phyloP scores from a whole-genome alignment of 345 rosid species.

The Eucalyptus brandiana region DNA sequence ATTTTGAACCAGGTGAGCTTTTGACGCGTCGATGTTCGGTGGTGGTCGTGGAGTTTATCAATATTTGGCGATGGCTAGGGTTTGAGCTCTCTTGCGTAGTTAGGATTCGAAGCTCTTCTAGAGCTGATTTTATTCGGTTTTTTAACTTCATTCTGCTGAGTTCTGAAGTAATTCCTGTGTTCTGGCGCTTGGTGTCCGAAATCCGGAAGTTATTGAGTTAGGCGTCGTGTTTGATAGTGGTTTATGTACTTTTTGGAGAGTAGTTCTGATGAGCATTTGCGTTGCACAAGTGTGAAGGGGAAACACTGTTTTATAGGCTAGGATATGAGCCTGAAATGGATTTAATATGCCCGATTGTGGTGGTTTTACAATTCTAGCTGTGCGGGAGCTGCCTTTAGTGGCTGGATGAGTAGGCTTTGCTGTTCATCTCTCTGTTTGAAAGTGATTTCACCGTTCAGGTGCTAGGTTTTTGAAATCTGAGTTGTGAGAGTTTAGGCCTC shows the following conservation, averaged over 20 bases:
- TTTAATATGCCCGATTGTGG: neutral
- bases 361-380: neutral
- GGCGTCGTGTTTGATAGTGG: neutral
- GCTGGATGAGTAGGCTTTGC: neutral
- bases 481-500: neutral
- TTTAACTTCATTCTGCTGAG: neutral
- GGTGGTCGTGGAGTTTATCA: neutral
- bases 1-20: constrained; percentile 73
- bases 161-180: neutral
- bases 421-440: neutral
- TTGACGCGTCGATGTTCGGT: neutral
- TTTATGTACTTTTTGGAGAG: neutral
- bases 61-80: neutral
- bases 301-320: neutral
- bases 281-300: neutral
- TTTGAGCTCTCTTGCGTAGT: neutral
- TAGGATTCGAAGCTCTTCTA: neutral
- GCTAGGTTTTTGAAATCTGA: neutral
- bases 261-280: neutral
- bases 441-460: neutral
- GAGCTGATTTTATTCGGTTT: neutral
- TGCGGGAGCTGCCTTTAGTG: neutral
- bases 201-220: neutral
- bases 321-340: neutral
- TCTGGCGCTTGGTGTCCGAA: neutral